Evolutionary conservation across 345 rosid genomes (phyloP).

Genomic region (Ricinus communis): DNA sequence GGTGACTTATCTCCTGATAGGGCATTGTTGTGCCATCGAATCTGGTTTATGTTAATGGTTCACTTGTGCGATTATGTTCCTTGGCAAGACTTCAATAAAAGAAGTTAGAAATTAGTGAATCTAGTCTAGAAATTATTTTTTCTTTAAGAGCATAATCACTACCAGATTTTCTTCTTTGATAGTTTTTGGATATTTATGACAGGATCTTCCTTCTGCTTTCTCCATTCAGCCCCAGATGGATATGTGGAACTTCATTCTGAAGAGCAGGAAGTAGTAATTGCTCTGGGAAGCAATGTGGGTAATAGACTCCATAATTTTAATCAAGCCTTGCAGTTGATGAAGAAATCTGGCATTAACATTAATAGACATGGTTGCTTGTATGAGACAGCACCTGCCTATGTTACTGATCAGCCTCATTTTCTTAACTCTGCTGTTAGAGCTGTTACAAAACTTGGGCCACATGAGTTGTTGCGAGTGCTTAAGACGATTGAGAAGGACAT

Average conservation of each 20-base stretch:
- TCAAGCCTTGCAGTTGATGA: slow-evolving; percentile 67
- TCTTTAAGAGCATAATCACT: not conserved
- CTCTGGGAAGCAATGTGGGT: slow-evolving; percentile 89
- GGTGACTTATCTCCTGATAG: not conserved
- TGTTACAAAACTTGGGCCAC: slow-evolving; percentile 76
- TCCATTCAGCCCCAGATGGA: slow-evolving; percentile 35
- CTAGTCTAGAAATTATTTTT: not conserved
- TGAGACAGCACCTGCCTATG: slow-evolving; percentile 87
- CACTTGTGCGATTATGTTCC: not conserved
- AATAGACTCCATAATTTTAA: slow-evolving; percentile 64
- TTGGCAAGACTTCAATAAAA: not conserved
- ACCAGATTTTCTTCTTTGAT: not conserved
- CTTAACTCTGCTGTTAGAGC: slow-evolving; percentile 87
- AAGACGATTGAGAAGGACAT: slow-evolving; percentile 75
- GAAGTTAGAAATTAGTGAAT: not conserved
- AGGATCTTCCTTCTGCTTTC: slow-evolving; percentile 33
- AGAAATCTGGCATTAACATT: slow-evolving; percentile 52
- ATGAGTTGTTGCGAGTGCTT: slow-evolving; percentile 63
- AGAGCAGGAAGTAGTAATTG: slow-evolving; percentile 83
- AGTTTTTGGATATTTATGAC: not conserved
- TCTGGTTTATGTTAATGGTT: not conserved
- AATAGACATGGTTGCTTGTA: slow-evolving; percentile 79
- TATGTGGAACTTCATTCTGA: slow-evolving; percentile 53
- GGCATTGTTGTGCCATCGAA: not conserved
- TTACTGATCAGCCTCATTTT: slow-evolving; percentile 82